phyloP scores from a whole-genome alignment of 1,284 basidiomycete genomes.

The Cystobasidium pallidum region DNA sequence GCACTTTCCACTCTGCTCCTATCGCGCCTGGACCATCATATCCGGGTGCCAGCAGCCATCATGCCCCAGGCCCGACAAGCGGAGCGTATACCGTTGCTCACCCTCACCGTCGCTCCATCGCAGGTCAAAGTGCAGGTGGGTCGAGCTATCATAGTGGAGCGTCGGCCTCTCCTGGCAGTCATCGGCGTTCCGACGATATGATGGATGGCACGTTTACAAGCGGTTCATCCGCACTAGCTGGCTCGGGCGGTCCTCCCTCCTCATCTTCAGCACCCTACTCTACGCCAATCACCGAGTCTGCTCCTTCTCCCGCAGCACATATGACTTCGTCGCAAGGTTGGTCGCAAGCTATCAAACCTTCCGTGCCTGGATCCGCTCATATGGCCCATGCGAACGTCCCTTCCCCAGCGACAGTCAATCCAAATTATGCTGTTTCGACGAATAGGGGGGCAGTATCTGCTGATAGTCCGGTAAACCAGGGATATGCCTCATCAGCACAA shows the following conservation, averaged over 20 bases:
- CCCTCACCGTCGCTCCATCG: conserved; percentile 32
- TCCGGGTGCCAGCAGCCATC: neutral
- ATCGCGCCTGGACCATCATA: neutral
- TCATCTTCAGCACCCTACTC: conserved; percentile 4
- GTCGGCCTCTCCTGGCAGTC: conserved; percentile 18
- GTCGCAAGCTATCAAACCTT: conserved; percentile 8
- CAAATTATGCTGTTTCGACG: neutral
- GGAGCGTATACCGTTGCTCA: neutral
- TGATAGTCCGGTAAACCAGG: neutral
- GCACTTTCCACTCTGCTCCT: neutral
- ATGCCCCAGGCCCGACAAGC: neutral
- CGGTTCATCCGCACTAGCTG: neutral
- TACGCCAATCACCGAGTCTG: conserved; percentile 9
- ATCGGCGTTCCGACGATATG: conserved; percentile 30
- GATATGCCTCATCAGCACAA: conserved; percentile 17
- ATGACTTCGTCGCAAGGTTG: neutral
- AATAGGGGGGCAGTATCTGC: neutral
- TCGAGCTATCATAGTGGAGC: conserved; percentile 35
- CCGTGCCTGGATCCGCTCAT: conserved; percentile 11
- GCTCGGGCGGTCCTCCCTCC: neutral
- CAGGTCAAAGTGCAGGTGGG: conserved; percentile 28
- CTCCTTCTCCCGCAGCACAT: neutral
- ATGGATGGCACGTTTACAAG: conserved; percentile 28
- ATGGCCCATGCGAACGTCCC: conserved; percentile 8
- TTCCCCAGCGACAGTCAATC: neutral